These are phyloP conservation scores for Mycena alexandri DNA, from an alignment of 768 basidiomycete genomes.

Conservation along the genomic window DNA sequence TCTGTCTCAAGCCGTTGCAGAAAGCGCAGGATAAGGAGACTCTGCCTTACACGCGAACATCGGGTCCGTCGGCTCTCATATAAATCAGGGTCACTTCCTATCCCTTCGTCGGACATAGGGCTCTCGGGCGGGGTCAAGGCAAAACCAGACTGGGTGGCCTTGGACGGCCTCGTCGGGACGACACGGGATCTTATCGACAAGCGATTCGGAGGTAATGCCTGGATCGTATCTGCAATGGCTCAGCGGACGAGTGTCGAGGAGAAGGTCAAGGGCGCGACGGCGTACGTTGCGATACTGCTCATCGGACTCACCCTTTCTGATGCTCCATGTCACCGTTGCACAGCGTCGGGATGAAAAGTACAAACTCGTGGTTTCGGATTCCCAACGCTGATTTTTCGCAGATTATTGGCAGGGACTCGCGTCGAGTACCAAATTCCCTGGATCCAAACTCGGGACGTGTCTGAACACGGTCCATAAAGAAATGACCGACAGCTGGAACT, in stretches of 20 bases:
- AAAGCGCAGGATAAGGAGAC: neutral
- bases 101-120: neutral
- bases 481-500: conserved; percentile 10
- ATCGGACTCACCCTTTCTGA: too few relatives aligned
- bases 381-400: neutral
- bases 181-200: conserved; percentile 1
- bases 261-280: conserved; percentile 2
- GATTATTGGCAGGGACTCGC: conserved; percentile 6
- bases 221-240: conserved; percentile 13
- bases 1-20: conserved; percentile 1
- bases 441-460: conserved; percentile 8
- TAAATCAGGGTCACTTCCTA: neutral
- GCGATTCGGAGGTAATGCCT: neutral
- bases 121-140: conserved; percentile 5
- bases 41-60: conserved; percentile 4
- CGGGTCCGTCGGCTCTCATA: neutral
- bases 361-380: too few relatives aligned
- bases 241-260: conserved; percentile 8
- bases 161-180: conserved; percentile 1
- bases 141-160: neutral
- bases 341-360: conserved; percentile 17
- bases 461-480: conserved; percentile 17
- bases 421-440: conserved; percentile 6
- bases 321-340: too few relatives aligned
- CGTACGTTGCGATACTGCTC: neutral